phyloP scores from a whole-genome alignment of 2,329 filamentous ascomycete genomes.

The Paecilomyces formosus region DNA sequence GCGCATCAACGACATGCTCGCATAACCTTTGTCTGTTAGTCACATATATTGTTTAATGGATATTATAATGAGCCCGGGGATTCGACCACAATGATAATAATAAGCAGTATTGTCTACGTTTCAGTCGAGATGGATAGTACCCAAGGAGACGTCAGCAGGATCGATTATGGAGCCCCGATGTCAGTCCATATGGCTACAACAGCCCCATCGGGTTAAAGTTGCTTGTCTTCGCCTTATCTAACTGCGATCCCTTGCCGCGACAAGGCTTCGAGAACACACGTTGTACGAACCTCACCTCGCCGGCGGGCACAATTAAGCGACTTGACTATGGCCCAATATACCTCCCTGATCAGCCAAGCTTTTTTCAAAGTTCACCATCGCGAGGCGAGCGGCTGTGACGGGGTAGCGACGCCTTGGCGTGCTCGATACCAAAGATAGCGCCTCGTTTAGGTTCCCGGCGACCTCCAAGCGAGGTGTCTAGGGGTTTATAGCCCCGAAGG shows the following conservation, averaged over 20 bases:
- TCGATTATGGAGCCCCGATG: not conserved
- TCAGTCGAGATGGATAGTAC: not conserved
- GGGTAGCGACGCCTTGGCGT: not conserved
- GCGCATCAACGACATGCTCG: not conserved
- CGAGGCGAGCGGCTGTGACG: not conserved
- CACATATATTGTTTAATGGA: not conserved
- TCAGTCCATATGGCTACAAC: not conserved
- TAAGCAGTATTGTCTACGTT: not conserved
- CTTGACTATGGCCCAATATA: not conserved
- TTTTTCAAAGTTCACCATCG: not conserved
- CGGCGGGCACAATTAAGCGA: not conserved
- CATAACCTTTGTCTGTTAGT: too few relatives aligned
- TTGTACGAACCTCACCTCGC: not conserved
- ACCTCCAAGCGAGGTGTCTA: not conserved
- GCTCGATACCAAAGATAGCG: not conserved
- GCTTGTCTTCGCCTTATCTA: not conserved
- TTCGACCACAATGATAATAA: not conserved
- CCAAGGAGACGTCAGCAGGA: not conserved
- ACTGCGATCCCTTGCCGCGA: not conserved
- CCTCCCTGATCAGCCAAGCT: not conserved
- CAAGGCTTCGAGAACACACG: not conserved
- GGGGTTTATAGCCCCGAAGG: not conserved
- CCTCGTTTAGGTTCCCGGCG: not conserved
- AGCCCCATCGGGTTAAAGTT: not conserved
- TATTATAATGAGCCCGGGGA: not conserved